Conservation (phyloP, 2,329 filamentous ascomycete genomes). For the Neofusicoccum kwambonambiense region DNA sequence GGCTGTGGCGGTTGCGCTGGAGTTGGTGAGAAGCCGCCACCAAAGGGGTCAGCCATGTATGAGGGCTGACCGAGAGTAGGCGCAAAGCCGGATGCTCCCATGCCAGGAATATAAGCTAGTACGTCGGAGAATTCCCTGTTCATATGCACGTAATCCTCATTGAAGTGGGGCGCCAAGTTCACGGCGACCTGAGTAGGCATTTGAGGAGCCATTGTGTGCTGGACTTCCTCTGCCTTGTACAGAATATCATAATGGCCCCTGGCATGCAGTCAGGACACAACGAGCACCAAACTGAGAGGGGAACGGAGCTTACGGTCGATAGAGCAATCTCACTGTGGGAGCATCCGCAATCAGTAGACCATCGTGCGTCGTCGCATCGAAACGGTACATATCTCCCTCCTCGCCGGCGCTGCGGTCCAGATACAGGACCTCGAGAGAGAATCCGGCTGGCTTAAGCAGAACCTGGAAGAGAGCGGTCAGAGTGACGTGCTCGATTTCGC, state of each 20-base stretch:
- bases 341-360: conserved; percentile 43
- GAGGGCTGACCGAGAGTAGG: conserved; percentile 28
- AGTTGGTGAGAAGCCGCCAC: conserved; percentile 29
- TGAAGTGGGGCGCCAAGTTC: conserved; percentile 19
- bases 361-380: conserved; percentile 52
- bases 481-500: conserved; percentile 90
- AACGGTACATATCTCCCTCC: conserved; percentile 70
- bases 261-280: conserved; percentile 24
- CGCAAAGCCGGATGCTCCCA: conserved; percentile 43
- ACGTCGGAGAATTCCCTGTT: conserved; percentile 33
- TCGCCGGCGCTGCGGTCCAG: conserved; percentile 80
- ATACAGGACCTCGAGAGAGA: conserved; percentile 85
- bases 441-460: conserved; percentile 73
- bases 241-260: conserved; percentile 92
- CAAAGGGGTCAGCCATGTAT: conserved; percentile 24
- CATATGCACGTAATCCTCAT: conserved; percentile 41
- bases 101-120: conserved; percentile 46
- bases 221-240: conserved; percentile 65
- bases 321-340: conserved; percentile 68
- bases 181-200: conserved; percentile 33
- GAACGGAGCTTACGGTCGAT: conserved; percentile 58
- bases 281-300: not conserved
- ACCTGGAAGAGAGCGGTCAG: conserved; percentile 74
- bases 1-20: conserved; percentile 31
- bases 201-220: conserved; percentile 29